A percentile compares a stretch with the other conserved stretches of the same genome.
These are phyloP conservation scores for Exophiala oligosperma DNA, from an alignment of 2,329 filamentous ascomycete genomes.

Conservation along the genomic window DNA sequence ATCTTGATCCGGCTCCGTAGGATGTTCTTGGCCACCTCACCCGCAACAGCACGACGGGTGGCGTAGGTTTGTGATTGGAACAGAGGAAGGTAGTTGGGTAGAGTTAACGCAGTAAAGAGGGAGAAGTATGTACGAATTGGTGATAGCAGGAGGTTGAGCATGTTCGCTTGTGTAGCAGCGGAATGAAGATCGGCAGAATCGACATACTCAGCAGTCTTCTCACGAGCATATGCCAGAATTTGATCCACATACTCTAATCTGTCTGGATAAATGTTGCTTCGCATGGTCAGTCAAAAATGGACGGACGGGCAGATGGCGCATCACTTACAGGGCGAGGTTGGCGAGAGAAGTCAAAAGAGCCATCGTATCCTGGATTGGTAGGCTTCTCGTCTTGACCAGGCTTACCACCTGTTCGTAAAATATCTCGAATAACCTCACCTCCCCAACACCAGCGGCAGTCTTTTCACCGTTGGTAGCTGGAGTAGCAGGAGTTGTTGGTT, in stretches of 20 bases:
- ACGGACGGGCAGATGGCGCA: not conserved
- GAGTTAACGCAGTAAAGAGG: constrained; percentile 90
- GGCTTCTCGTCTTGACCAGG: constrained; percentile 83
- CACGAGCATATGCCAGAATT: constrained; percentile 81
- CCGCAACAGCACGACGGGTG: constrained; percentile 85
- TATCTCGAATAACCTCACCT: constrained; percentile 91
- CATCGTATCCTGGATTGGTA: constrained; percentile 93
- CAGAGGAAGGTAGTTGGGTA: constrained; percentile 88
- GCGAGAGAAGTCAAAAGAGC: constrained; percentile 89
- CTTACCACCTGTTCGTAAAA: constrained; percentile 97
- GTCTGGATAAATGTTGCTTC: constrained; percentile 84
- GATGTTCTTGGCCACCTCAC: constrained; percentile 80
- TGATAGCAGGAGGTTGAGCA: constrained; percentile 85
- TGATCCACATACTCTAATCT: constrained; percentile 83
- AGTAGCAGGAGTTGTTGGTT: constrained; percentile 26
- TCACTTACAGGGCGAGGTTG: constrained; percentile 74
- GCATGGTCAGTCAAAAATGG: constrained; percentile 31
- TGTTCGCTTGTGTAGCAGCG: constrained; percentile 78
- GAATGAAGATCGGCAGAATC: constrained; percentile 97
- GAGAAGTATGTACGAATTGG: constrained; percentile 88
- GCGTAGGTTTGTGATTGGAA: constrained; percentile 90
- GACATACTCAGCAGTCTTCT: constrained; percentile 82
- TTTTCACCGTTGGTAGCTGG: constrained; percentile 36
- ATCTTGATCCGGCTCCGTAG: constrained; percentile 80
- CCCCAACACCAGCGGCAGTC: constrained; percentile 45